Percentiles rank a stretch among this genome's conserved stretches.
Conservation (phyloP, 805 yeast species). For the Lipomyces spencermartinsiae region DNA sequence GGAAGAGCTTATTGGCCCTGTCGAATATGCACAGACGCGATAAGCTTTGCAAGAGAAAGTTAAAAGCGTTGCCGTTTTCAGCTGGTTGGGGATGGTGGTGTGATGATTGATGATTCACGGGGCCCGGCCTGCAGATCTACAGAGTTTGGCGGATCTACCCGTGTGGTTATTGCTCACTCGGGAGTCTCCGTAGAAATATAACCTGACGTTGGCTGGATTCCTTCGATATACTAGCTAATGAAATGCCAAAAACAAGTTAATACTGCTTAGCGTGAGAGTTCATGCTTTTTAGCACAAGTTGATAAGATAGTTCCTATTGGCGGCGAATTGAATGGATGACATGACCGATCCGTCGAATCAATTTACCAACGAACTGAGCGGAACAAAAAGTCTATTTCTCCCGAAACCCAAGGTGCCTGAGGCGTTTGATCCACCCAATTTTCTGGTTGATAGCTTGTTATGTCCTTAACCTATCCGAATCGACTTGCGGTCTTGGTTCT, state of each 20-base stretch:
- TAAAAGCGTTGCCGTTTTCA: background rate
- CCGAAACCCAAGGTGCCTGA: background rate
- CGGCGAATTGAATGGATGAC: background rate
- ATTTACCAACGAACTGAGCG: background rate
- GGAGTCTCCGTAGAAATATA: background rate
- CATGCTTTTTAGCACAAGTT: background rate
- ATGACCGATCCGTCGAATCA: background rate
- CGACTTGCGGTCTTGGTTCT: background rate
- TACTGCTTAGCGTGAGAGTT: background rate
- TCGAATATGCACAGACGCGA: background rate
- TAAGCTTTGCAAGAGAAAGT: background rate
- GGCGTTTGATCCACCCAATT: no score
- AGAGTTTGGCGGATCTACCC: background rate
- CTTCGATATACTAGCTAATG: background rate
- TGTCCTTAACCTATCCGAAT: background rate
- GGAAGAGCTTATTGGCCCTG: background rate
- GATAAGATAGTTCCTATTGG: background rate
- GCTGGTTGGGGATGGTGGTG: background rate
- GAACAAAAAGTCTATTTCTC: no score
- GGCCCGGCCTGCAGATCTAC: background rate
- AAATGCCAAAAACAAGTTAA: background rate
- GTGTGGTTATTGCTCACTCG: constrained; percentile 2
- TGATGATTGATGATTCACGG: background rate
- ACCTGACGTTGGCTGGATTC: background rate
- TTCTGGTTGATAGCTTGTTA: background rate